Evolutionary conservation across 2,329 filamentous ascomycete genomes (phyloP).

Genomic region (Pseudocercospora macadamiae): DNA sequence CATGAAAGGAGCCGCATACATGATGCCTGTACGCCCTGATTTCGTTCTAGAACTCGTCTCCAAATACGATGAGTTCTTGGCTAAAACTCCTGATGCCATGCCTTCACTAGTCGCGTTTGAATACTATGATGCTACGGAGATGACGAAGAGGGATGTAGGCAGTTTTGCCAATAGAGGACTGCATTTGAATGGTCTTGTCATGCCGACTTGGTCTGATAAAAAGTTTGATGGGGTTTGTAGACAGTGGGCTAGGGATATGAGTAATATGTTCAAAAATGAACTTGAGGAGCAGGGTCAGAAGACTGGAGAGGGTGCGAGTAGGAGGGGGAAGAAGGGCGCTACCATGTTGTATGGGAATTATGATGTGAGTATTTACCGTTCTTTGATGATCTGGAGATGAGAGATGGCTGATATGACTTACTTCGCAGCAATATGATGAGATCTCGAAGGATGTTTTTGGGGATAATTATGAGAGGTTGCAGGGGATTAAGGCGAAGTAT

Average conservation of each 20-base stretch:
- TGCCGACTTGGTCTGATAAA: conserved; percentile 35
- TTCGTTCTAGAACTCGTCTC: conserved; percentile 28
- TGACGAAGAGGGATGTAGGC: conserved; percentile 26
- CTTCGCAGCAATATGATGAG: conserved; percentile 36
- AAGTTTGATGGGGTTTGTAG: conserved; percentile 31
- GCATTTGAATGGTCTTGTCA: conserved; percentile 35
- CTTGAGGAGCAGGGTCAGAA: conserved; percentile 26
- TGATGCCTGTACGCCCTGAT: conserved; percentile 27
- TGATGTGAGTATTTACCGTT: conserved; percentile 27
- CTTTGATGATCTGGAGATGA: background rate
- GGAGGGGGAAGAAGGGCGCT: conserved; percentile 32
- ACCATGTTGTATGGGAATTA: conserved; percentile 36
- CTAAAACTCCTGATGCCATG: conserved; percentile 25
- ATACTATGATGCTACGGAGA: conserved; percentile 30
- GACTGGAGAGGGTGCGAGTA: conserved; percentile 28
- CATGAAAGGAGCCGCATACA: conserved; percentile 34
- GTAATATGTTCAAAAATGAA: conserved; percentile 32
- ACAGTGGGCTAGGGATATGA: conserved; percentile 35
- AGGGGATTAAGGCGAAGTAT: conserved; percentile 50
- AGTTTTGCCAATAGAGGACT: conserved; percentile 35
- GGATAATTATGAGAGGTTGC: conserved; percentile 46
- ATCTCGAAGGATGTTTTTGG: conserved; percentile 48
- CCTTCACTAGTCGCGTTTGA: conserved; percentile 31
- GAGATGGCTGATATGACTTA: background rate
- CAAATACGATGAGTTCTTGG: conserved; percentile 28